These are phyloP conservation scores for Fonsecaea nubica DNA, from an alignment of 2,329 filamentous ascomycete genomes.

Conservation along the genomic window DNA sequence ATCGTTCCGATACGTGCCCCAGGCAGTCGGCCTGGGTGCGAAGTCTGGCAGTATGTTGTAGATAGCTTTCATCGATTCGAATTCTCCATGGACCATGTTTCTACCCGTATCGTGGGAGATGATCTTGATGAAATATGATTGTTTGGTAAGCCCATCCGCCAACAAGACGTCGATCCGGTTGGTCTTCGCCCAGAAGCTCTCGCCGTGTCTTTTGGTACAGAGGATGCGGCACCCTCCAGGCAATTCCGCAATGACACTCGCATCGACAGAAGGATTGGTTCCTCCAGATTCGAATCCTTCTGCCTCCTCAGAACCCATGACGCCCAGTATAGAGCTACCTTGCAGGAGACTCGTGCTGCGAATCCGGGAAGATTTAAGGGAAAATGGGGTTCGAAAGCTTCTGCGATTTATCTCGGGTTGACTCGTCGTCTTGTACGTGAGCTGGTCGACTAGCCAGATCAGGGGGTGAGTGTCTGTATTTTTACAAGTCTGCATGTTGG, in stretches of 20 bases:
- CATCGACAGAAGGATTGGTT: neutral
- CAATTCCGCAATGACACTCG: constrained; percentile 5
- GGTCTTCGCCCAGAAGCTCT: constrained; percentile 13
- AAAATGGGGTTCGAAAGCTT: neutral
- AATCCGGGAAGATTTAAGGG: neutral
- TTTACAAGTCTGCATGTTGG: no score
- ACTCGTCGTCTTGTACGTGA: neutral
- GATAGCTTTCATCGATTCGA: constrained; percentile 43
- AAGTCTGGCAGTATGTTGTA: constrained; percentile 41
- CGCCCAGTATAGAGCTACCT: no score
- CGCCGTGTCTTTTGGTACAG: neutral
- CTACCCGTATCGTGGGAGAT: constrained; percentile 10
- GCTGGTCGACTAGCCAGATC: no score
- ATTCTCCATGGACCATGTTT: constrained; percentile 44
- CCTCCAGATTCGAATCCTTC: neutral
- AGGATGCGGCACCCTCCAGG: neutral
- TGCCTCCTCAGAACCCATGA: neutral
- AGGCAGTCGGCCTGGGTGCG: constrained; percentile 42
- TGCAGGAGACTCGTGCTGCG: neutral
- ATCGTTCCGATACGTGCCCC: constrained; percentile 39
- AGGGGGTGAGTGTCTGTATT: no score
- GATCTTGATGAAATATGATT: constrained; percentile 26
- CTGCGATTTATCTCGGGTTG: neutral
- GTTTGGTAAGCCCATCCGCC: constrained; percentile 4
- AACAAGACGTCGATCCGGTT: constrained; percentile 8